Percentiles rank a stretch among this genome's conserved stretches.
Conservation (phyloP, 2,329 filamentous ascomycete species). For the Pseudogymnoascus sp. region DNA sequence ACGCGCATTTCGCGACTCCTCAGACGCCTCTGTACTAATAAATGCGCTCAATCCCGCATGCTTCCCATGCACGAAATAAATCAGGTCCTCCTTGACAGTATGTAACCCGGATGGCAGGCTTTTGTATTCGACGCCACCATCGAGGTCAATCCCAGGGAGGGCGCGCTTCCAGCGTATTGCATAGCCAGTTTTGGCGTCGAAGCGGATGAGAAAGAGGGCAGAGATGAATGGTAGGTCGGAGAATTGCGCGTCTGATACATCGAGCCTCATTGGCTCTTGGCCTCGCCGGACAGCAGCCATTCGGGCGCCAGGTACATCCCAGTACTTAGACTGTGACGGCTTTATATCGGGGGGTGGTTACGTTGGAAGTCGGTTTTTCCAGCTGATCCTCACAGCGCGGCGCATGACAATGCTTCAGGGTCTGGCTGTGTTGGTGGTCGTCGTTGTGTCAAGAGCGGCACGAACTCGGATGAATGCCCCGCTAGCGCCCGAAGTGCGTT, state of each 20-base stretch:
- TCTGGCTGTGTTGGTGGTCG: background rate
- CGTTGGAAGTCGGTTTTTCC: background rate
- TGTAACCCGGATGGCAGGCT: slow-evolving; percentile 90
- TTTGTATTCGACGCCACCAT: slow-evolving; percentile 91
- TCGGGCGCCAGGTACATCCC: background rate
- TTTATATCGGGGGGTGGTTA: background rate
- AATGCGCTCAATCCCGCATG: slow-evolving; percentile 90
- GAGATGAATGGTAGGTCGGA: slow-evolving; percentile 54
- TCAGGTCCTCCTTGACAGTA: slow-evolving; percentile 77
- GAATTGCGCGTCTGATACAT: slow-evolving; percentile 19
- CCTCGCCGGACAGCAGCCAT: slow-evolving; percentile 28
- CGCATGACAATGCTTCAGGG: slow-evolving; percentile 1
- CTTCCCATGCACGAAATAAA: slow-evolving; percentile 83
- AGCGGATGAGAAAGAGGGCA: slow-evolving; percentile 81
- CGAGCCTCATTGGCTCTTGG: slow-evolving; percentile 26
- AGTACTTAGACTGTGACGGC: background rate
- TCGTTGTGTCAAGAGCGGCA: slow-evolving; percentile 5
- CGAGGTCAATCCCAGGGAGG: slow-evolving; percentile 61
- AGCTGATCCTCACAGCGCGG: background rate
- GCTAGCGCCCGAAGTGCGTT: slow-evolving; percentile 6
- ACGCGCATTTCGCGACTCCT: slow-evolving; percentile 73
- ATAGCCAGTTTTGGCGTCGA: slow-evolving; percentile 87
- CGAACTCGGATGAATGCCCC: background rate
- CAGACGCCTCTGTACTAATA: slow-evolving; percentile 71
- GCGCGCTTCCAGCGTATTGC: slow-evolving; percentile 84